Evolutionary conservation across 2,329 filamentous ascomycete genomes (phyloP), one percentile per base, ranked within the genome.

Genomic region (Phyllosticta citriasiana): DNA sequence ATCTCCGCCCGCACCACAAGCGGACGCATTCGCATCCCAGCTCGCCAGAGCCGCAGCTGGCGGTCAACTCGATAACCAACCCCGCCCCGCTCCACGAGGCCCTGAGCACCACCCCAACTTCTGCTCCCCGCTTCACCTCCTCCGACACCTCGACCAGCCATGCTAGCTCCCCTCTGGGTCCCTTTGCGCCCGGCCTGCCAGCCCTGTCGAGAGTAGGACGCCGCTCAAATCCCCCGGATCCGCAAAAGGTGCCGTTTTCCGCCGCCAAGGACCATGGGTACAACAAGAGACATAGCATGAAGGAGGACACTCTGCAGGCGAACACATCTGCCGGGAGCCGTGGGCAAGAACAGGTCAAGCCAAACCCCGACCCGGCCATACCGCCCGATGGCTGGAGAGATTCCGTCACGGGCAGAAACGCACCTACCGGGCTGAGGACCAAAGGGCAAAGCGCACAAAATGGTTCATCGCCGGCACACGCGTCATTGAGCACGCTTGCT

Each of bases 141-240:
- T 70, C 72, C 63, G 67, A 65, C 65, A 66, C 67, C 40, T 70
- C 47, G 35, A 55, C 67, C 66, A 63, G 67, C 62, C 50, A 66
- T 22, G 69, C 72, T 7, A 65, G 55, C 64, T 73, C 73, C 54
- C 74, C 73, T 60, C 68, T 75, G 55, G 72, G 70, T 62, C 72
- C 72, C 5, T 72, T 65, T 40, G 73, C 74, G 19, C 74, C 74
- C 14, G 68, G 71, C 59, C 67, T 76, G 24, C 74, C 74, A 9
- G 73, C 74, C 55, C 75, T 76, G 56, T 66, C 73, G 40, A 71
- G 73, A 63, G 67, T 75, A 22, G 71, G 71, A 59, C 74, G 71
- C 27, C 70, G 68, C 65, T 64, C 70, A 30, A 67, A 71, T 55
- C 53, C 52, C 22, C 55, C 58, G 2, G 30, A 25, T 25, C 62